Conservation (phyloP, 106 monocot genomes). For the Amphibolis antarctica region DNA sequence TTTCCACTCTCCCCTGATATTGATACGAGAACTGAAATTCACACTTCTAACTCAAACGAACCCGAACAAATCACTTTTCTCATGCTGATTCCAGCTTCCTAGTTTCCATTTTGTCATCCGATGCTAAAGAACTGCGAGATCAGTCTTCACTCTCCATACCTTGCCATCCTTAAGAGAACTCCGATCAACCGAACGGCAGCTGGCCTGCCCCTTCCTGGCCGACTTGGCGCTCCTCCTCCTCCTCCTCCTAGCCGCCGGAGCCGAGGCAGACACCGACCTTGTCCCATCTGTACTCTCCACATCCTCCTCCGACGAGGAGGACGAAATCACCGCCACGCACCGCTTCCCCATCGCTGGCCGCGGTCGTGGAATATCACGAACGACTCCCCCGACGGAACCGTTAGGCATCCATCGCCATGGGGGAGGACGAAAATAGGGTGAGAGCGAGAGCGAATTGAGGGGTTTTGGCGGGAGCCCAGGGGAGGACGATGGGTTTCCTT, state of each 20-base stretch:
- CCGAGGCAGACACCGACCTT: neutral
- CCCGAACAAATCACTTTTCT: too few relatives aligned
- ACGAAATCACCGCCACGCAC: conserved; percentile 4
- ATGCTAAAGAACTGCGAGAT: too few relatives aligned
- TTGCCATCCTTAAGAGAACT: conserved; percentile 1
- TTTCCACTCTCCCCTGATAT: too few relatives aligned
- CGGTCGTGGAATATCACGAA: neutral
- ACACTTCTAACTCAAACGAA: too few relatives aligned
- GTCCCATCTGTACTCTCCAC: neutral
- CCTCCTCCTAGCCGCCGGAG: neutral
- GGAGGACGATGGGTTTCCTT: neutral
- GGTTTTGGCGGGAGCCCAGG: neutral
- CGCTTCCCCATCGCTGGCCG: neutral
- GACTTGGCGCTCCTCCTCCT: neutral
- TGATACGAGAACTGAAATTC: too few relatives aligned
- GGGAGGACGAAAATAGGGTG: neutral
- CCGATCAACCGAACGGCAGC: neutral
- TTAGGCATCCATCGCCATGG: neutral
- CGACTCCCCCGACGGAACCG: neutral
- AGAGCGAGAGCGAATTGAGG: neutral
- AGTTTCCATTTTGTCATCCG: too few relatives aligned
- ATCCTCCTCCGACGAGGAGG: conserved; percentile 9
- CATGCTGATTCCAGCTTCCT: too few relatives aligned
- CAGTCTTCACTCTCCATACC: neutral
- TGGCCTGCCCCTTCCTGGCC: neutral